A percentile compares a stretch with the other conserved stretches of the same genome.
Evolutionary conservation across 2,329 filamentous ascomycete genomes (phyloP).

Genomic region (Aspergillus glaucus): DNA sequence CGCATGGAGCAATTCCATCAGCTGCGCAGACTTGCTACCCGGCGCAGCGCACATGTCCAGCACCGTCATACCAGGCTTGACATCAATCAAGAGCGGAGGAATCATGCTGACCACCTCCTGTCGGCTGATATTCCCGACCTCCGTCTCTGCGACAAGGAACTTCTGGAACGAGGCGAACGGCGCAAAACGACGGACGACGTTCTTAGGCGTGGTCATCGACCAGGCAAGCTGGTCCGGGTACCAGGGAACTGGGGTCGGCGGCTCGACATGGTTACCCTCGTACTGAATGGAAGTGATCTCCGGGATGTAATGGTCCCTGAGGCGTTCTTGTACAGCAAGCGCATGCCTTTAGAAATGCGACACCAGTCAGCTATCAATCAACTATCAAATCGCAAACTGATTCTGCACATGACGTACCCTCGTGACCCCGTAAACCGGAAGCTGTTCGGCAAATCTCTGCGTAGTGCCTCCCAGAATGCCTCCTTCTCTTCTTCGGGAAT

Average conservation of each 20-base stretch:
- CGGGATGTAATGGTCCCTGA: slow-evolving; percentile 84
- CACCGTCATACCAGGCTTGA: slow-evolving; percentile 85
- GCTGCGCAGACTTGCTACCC: slow-evolving; percentile 91
- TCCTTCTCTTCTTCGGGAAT: slow-evolving; percentile 71
- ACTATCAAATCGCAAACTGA: slow-evolving; percentile 1
- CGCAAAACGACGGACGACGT: slow-evolving; percentile 84
- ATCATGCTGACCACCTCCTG: slow-evolving; percentile 99
- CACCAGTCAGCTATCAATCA: slow-evolving; percentile 4
- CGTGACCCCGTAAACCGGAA: slow-evolving; percentile 96
- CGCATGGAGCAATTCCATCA: slow-evolving; percentile 87
- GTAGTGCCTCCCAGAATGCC: slow-evolving; percentile 77
- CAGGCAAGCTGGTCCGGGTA: slow-evolving; percentile 94
- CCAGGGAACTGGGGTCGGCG: slow-evolving; percentile 78
- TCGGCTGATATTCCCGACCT: slow-evolving; percentile 92
- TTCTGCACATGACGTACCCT: slow-evolving; percentile 50
- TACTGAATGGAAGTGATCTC: slow-evolving; percentile 79
- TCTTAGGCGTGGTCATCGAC: slow-evolving; percentile 97
- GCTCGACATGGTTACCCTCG: slow-evolving; percentile 74
- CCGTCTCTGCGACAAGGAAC: slow-evolving; percentile 94
- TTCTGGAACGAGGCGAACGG: slow-evolving; percentile 96
- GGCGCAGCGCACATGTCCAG: slow-evolving; percentile 95
- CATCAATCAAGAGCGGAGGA: slow-evolving; percentile 84
- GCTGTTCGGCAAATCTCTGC: slow-evolving; percentile 86
- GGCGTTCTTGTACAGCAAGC: slow-evolving; percentile 80
- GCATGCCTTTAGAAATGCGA: slow-evolving; percentile 59